Conservation (phyloP, 2,329 filamentous ascomycete genomes). For the Cylindrodendrum hubeiense region DNA sequence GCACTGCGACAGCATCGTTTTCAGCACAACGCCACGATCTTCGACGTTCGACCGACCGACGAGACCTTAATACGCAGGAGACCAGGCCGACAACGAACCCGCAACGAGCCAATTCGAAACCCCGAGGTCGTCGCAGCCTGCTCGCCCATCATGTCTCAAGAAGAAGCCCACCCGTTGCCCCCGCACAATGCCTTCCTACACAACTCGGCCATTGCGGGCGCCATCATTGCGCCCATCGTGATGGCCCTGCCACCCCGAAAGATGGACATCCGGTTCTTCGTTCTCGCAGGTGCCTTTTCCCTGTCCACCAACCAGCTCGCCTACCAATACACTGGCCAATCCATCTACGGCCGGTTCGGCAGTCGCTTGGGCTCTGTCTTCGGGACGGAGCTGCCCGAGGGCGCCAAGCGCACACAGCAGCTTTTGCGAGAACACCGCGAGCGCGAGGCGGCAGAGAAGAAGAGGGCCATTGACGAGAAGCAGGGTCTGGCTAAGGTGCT, state of each 20-base stretch:
- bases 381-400: conserved; percentile 68
- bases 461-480: conserved; percentile 47
- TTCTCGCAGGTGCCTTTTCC: conserved; percentile 64
- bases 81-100: background rate
- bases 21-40: background rate
- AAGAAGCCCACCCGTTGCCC: conserved; percentile 45
- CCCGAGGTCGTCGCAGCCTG: background rate
- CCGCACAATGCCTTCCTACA: conserved; percentile 56
- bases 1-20: conserved; percentile 1
- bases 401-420: conserved; percentile 60
- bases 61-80: background rate
- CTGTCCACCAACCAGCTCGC: conserved; percentile 67
- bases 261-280: conserved; percentile 62
- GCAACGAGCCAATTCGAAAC: conserved; percentile 3
- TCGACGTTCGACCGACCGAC: conserved; percentile 5
- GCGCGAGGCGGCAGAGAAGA: conserved; percentile 49
- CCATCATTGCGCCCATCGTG: conserved; percentile 60
- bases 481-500: conserved; percentile 50
- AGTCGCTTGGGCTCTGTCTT: conserved; percentile 59
- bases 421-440: conserved; percentile 61
- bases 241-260: conserved; percentile 66
- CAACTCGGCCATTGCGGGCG: conserved; percentile 61
- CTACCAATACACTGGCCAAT: conserved; percentile 68
- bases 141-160: conserved; percentile 44
- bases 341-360: conserved; percentile 62